Base-by-base conservation (phyloP, 257 asterid species). In the Gentiana macrophylla region DNA sequence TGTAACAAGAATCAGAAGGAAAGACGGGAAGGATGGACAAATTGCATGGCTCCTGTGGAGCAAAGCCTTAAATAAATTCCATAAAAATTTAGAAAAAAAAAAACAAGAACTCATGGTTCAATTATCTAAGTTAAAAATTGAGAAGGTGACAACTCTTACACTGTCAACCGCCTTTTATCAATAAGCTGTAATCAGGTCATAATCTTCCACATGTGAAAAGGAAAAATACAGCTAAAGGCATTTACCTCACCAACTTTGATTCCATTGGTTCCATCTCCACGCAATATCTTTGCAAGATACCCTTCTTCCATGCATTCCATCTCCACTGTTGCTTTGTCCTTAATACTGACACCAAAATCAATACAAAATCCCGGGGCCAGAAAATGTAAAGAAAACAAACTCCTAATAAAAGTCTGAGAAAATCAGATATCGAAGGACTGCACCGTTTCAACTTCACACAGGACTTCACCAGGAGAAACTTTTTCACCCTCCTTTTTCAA, bases 221-320 rank as follows among this genome's bases (percentile, higher is more conserved):
- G 50, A 32, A 37, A 15, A 12, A 9, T 37, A 35, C 45, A 50
- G 48, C 45, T 51, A 6, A 51, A 57, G 49, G 62, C 53, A 62
- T 63, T 55, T 88, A 92, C 99, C 99, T 92, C 97, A 56, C 97
- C 97, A 81, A 92, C 99, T 92, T 92, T 52, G 69, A 92, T 88
- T 52, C 85, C 93, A 71, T 80, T 92, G 64, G 99, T 54, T 67
- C 99, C 99, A 64, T 88, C 99, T n/a, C 82, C 87, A 0, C 62
- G 85, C 60, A 92, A 12, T 56, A 92, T 92, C 77, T 88, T 88
- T 66, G 99, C 99, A 53, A 92, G 86, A 75, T 78, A 92, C 49
- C 99, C 99, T 48, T 92, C 99, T 75, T 92, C 99, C 99, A 92
- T 92, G 80, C 99, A 85, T 62, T 92, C 99, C 99, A 92, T 85